Evolutionary conservation across 345 rosid species (phyloP), one percentile per base, ranked within the genome.

Genomic region (Aurinia saxatilis): DNA sequence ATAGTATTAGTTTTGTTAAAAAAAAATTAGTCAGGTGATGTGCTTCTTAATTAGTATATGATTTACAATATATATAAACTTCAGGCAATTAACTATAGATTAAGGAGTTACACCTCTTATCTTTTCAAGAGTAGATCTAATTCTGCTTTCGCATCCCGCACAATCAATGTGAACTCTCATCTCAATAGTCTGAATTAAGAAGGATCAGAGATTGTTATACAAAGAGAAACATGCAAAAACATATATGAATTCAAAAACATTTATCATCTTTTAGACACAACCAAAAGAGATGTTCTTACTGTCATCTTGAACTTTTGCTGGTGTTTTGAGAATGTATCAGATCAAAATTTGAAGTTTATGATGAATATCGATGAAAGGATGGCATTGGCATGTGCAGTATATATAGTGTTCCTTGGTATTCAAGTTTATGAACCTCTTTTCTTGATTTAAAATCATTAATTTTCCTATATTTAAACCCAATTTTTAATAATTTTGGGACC

Each of bases 101-200:
- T 5, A 36, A 60, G 5, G 7, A 55, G 30, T 18, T 18, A 27
- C 56, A 88, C 97, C 91, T 91, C 86, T 80, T 35, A 80, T 70
- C 46, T 82, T 88, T 21, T 80, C 75, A 44, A 91, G 95, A 7
- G 85, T 64, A 51, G 13, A 56, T 71, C 72, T 84, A 7, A 86
- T 91, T 72, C 76, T 81, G 72, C 81, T 80, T 57, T 91, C 84
- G 71, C 96, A 88, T 49, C 98, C 96, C 15, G 65, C 81, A 60
- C 96, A 91, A 45, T 88, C 98, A 73, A 88, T 91, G 49, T 91
- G 86, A 50, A 88, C 98, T 77, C 91, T 76, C 90, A 88, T 81
- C 72, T 91, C 95, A 44, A 66, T 79, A 39, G 83, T 82, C 88
- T 91, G 80, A 68, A 6, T 8, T 6, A 35, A 35, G 23, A 46